Percentiles rank a stretch among this genome's conserved stretches.
These are phyloP conservation scores for Blastomyces percursus DNA, from an alignment of 2,329 filamentous ascomycete genomes.

Conservation along the genomic window DNA sequence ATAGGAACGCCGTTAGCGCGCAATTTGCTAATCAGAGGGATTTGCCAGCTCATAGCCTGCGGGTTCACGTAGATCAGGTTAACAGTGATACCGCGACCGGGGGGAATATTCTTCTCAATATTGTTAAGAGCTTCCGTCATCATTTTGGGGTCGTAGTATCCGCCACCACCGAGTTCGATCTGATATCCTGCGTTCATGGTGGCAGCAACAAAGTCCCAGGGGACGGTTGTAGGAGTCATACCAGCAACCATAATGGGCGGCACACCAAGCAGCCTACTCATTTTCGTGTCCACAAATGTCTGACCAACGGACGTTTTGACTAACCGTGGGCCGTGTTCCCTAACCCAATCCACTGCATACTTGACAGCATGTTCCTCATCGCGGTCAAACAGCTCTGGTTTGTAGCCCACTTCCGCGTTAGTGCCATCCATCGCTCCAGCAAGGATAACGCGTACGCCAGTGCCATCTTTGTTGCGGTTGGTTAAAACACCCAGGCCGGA, in stretches of 20 bases:
- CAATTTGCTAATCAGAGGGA: constrained; percentile 68
- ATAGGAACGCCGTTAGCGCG: constrained; percentile 80
- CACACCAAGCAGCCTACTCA: constrained; percentile 74
- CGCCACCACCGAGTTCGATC: constrained; percentile 79
- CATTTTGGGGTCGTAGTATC: constrained; percentile 70
- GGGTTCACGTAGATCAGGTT: constrained; percentile 90
- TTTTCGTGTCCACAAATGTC: constrained; percentile 93
- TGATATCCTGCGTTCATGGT: constrained; percentile 95
- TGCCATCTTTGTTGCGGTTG: constrained; percentile 98
- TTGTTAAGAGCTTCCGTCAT: constrained; percentile 76
- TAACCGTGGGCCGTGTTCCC: constrained; percentile 86
- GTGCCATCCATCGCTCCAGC: constrained; percentile 88
- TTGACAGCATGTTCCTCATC: constrained; percentile 91
- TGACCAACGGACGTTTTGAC: constrained; percentile 80
- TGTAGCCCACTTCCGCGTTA: constrained; percentile 86
- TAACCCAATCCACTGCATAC: constrained; percentile 95
- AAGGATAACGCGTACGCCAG: constrained; percentile 89
- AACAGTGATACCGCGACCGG: constrained; percentile 76
- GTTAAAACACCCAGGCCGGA: constrained; percentile 92
- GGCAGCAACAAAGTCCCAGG: constrained; percentile 83
- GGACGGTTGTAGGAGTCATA: constrained; percentile 84
- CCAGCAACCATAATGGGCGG: constrained; percentile 84
- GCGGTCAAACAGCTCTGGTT: constrained; percentile 92
- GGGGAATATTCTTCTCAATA: constrained; percentile 72
- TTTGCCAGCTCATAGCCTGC: constrained; percentile 84